A percentile compares a stretch with the other conserved stretches of the same genome.
phyloP scores from a whole-genome alignment of 306 rosid genomes.

The Purshia tridentata region DNA sequence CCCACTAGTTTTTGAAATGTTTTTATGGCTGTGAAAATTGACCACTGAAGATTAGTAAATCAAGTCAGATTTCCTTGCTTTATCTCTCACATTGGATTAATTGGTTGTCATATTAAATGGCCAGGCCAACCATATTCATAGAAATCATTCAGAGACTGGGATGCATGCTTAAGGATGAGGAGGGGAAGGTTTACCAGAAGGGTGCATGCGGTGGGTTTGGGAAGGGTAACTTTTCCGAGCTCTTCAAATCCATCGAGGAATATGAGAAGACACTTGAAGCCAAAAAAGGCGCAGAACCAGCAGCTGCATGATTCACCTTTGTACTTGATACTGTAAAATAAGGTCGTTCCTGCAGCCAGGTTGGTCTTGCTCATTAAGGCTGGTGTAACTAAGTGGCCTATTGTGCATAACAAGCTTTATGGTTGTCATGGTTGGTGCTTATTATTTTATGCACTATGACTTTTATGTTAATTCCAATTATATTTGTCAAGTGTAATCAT shows the following conservation, averaged over 20 bases:
- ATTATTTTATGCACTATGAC: neutral
- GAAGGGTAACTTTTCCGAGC: slow-evolving; percentile 95
- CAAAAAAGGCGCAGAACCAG: slow-evolving; percentile 33
- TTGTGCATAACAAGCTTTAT: neutral
- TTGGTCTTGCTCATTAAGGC: neutral
- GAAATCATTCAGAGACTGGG: slow-evolving; percentile 97
- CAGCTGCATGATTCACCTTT: slow-evolving; percentile 24
- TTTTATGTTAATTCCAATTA: neutral
- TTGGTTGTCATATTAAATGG: slow-evolving; percentile 9
- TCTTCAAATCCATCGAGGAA: slow-evolving; percentile 92
- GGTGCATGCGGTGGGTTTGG: slow-evolving; percentile 99
- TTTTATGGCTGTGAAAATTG: neutral
- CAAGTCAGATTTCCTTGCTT: neutral
- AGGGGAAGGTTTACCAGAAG: slow-evolving; percentile 71
- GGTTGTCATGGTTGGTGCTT: slow-evolving; percentile 13
- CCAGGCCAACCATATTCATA: slow-evolving; percentile 86
- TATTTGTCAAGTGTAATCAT: neutral
- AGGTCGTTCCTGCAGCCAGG: slow-evolving; percentile 25
- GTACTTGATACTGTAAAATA: neutral
- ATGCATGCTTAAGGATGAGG: slow-evolving; percentile 77
- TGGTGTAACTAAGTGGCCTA: neutral
- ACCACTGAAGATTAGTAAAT: neutral
- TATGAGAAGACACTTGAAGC: slow-evolving; percentile 82
- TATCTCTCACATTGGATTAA: slow-evolving; percentile 1
- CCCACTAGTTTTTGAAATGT: neutral